Base-by-base conservation (phyloP, 306 rosid genomes). In the Calophaca sinica region DNA sequence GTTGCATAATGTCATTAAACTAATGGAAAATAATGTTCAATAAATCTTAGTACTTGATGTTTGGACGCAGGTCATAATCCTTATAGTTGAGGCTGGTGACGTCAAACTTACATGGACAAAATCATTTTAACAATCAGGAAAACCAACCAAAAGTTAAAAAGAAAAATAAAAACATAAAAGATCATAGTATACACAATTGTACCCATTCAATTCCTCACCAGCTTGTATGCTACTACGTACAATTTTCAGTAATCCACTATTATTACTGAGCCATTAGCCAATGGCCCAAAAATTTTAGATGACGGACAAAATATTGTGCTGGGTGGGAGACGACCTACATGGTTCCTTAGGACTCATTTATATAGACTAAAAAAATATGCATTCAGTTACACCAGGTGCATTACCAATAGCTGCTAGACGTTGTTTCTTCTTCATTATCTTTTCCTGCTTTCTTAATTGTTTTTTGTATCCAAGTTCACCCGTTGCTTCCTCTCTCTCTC, bases 371-470 rank as follows among this genome's bases (percentile, higher is more conserved):
- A 67, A 42, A 46, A 79, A 54, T 62, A 48, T 2, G 20, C 62
- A 80, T 44, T 58, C 50, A 79, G 49, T 70, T 41, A 65, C 38
- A 42, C 66, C 42, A 85, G 78, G 70, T 75, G 39, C 68, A 79
- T 80, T 88, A 94, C 99, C 99, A 82, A 94, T 94, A 72, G 99
- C 99, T 62, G 99, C 99, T 76, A 94, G 87, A 46, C 99, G 90
- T 83, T 94, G 88, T 77, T 94, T 94, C 86, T 87, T 94, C 87
- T 88, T 91, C 96, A 59, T 84, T 78, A 88, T 55, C 80, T 76
- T 92, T 84, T 94, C 99, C 80, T 94, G 97, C 87, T 90, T 94
- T 84, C 87, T 92, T 89, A 91, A 77, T 73, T 93, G 96, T 72
- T 82, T 91, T 83, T 94, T 94, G 77, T 90, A 94, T 55, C 99